Conservation (phyloP, 2,329 filamentous ascomycete species). For the Xylariaceae sp. region DNA sequence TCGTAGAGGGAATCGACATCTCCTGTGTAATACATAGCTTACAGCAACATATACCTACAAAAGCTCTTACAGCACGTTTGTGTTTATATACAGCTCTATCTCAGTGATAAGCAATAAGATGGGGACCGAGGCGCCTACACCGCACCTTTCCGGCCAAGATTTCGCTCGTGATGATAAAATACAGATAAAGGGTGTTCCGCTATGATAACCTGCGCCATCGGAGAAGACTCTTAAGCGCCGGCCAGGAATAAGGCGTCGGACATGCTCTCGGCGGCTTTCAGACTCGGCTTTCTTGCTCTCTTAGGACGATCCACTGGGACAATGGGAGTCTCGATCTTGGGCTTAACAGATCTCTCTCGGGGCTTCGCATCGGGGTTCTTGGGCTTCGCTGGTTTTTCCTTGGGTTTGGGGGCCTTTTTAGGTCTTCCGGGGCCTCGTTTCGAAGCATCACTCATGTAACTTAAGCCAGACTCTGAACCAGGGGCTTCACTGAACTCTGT, state of each 20-base stretch:
- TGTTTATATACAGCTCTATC: slow-evolving; percentile 2
- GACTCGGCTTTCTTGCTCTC: slow-evolving; percentile 21
- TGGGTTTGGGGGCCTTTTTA: slow-evolving; percentile 16
- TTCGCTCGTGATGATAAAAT: slow-evolving; percentile 5
- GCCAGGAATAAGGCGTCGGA: not conserved
- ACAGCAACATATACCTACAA: no score
- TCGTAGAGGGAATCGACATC: no score
- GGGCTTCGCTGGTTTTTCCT: not conserved
- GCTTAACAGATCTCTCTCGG: slow-evolving; percentile 7
- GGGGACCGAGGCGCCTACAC: no score
- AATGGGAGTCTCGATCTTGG: slow-evolving; percentile 15
- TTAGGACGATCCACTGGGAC: slow-evolving; percentile 18
- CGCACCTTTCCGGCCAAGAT: not conserved
- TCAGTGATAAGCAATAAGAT: no score
- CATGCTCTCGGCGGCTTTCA: slow-evolving; percentile 19
- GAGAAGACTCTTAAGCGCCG: not conserved
- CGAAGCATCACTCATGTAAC: not conserved
- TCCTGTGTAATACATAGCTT: no score
- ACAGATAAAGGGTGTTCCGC: not conserved
- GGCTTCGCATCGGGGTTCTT: not conserved
- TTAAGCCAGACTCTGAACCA: not conserved
- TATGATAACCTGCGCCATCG: not conserved
- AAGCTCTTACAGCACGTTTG: no score
- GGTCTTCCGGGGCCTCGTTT: slow-evolving; percentile 26
- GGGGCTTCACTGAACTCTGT: not conserved